Percentiles rank a stretch among this genome's conserved stretches.
Conservation (phyloP, 352 stramenopile genomes). For the Globisporangium barbulae region DNA sequence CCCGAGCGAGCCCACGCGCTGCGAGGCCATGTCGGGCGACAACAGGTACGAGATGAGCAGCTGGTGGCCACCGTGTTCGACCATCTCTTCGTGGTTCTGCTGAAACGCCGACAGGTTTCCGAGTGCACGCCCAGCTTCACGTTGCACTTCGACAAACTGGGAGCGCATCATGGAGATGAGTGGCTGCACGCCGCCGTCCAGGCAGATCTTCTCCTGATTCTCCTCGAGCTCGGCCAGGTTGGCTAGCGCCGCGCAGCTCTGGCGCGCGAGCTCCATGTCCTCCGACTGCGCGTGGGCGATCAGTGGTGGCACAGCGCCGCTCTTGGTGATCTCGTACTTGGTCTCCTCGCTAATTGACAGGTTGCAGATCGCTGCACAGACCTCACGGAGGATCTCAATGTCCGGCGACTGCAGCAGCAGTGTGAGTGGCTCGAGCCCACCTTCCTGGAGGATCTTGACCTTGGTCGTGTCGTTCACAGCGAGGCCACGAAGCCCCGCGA, state of each 20-base stretch:
- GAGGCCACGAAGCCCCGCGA: conserved; percentile 92
- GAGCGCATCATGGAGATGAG: conserved; percentile 95
- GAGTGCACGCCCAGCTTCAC: conserved; percentile 88
- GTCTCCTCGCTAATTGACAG: conserved; percentile 95
- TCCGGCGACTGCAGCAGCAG: conserved; percentile 89
- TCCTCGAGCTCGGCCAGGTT: conserved; percentile 94
- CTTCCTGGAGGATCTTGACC: conserved; percentile 97
- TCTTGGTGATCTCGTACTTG: conserved; percentile 97
- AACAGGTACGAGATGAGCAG: conserved; percentile 95
- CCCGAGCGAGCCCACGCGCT: conserved; percentile 91
- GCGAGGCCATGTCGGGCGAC: conserved; percentile 92
- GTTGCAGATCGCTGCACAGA: conserved; percentile 94
- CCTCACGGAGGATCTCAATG: conserved; percentile 92
- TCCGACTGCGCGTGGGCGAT: conserved; percentile 91
- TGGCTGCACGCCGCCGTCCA: conserved; percentile 89
- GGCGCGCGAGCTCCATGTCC: conserved; percentile 90
- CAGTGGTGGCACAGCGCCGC: conserved; percentile 86
- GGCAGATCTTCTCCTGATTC: conserved; percentile 94
- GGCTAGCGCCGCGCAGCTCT: conserved; percentile 91
- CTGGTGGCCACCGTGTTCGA: conserved; percentile 91
- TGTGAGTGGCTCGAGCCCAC: conserved; percentile 91
- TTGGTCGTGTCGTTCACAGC: conserved; percentile 90
- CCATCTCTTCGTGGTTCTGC: conserved; percentile 89
- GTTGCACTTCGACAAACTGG: conserved; percentile 93
- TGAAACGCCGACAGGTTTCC: conserved; percentile 91